These are phyloP conservation scores for Smittium mucronatum DNA, from an alignment of 371 early-diverging fungal genomes.

Conservation along the genomic window DNA sequence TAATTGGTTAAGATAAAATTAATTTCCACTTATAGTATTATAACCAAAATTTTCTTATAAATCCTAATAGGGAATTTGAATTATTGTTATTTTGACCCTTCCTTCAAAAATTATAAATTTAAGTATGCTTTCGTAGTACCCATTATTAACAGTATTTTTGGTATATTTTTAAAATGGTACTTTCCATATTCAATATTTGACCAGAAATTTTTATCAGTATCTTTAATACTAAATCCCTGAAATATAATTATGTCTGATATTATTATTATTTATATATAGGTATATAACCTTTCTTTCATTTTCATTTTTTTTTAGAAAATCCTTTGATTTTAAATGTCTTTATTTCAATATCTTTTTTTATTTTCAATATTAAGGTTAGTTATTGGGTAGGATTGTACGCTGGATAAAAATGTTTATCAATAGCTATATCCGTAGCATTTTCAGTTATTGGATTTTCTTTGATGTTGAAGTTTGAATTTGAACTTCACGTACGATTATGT, in stretches of 20 bases:
- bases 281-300: not conserved
- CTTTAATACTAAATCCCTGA: conserved; percentile 4
- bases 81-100: not conserved
- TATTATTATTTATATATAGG: not conserved
- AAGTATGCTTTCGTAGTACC: not conserved
- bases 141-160: not conserved
- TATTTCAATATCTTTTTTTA: not conserved
- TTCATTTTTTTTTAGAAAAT: not conserved
- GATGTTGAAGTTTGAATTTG: not conserved
- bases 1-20: too few relatives aligned
- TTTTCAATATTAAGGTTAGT: too few relatives aligned
- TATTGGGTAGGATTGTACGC: too few relatives aligned
- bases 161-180: not conserved
- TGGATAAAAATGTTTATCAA: too few relatives aligned
- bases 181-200: not conserved
- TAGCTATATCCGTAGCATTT: not conserved
- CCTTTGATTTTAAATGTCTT: not conserved
- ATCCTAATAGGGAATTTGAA: not conserved
- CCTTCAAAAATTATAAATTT: not conserved
- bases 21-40: too few relatives aligned
- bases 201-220: not conserved
- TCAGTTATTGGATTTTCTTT: not conserved
- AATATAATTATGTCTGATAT: conserved; percentile 4
- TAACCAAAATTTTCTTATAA: not conserved
- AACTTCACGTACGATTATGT: not conserved